Conservation (phyloP, 2,329 filamentous ascomycete species). For the Metarhizium guizhouense region DNA sequence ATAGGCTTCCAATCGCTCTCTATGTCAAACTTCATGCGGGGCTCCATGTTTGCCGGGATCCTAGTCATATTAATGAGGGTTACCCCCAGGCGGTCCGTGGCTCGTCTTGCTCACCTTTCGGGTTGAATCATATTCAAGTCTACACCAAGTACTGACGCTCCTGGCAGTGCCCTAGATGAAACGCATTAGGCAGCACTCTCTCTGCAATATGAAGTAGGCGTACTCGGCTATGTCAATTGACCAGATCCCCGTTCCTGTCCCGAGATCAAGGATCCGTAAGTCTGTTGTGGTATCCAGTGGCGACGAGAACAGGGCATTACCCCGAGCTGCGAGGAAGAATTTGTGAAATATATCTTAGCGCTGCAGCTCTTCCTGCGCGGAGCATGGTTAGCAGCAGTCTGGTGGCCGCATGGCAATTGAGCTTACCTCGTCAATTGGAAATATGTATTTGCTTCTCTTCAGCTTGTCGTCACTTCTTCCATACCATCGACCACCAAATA, state of each 20-base stretch:
- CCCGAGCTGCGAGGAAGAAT: constrained; percentile 54
- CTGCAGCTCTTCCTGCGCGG: constrained; percentile 55
- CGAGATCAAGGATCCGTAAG: constrained; percentile 48
- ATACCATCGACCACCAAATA: too few species aligned
- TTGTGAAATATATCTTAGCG: constrained; percentile 71
- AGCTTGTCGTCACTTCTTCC: too few species aligned
- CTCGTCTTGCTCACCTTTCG: constrained; percentile 10
- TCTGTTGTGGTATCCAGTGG: background rate
- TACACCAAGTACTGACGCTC: constrained; percentile 13
- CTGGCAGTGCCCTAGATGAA: constrained; percentile 3
- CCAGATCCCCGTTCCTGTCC: constrained; percentile 31
- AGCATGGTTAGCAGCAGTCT: background rate
- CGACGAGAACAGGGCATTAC: constrained; percentile 19
- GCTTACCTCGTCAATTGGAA: background rate
- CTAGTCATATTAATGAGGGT: constrained; percentile 28
- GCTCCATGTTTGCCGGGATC: constrained; percentile 44
- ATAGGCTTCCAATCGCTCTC: constrained; percentile 17
- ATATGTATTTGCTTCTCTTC: background rate
- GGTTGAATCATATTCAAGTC: constrained; percentile 20
- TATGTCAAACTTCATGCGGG: constrained; percentile 53
- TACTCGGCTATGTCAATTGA: constrained; percentile 5
- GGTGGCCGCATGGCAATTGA: background rate
- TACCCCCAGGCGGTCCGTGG: background rate
- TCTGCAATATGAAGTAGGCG: background rate
- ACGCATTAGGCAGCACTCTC: background rate